Evolutionary conservation across 2,329 filamentous ascomycete genomes (phyloP).

Genomic region (Neoscytalidium dimidiatum): DNA sequence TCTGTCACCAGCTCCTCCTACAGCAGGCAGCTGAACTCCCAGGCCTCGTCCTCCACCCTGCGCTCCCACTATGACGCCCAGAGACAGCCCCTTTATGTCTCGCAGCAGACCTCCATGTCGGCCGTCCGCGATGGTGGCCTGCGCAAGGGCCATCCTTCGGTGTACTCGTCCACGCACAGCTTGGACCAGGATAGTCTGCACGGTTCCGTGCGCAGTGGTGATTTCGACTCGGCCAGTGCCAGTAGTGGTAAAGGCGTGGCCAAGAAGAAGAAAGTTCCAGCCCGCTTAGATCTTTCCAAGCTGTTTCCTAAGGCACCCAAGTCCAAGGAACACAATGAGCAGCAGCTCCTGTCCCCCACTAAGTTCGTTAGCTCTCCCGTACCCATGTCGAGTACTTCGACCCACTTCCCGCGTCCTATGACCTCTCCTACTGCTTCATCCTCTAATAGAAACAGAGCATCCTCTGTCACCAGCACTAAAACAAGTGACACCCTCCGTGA

Average conservation of each 20-base stretch:
- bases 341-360: constrained; percentile 38
- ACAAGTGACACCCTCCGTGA: constrained; percentile 24
- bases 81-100: constrained; percentile 42
- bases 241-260: not conserved
- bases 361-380: constrained; percentile 44
- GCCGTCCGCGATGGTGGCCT: constrained; percentile 46
- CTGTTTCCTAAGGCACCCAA: constrained; percentile 41
- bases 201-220: not conserved
- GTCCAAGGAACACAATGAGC: constrained; percentile 25
- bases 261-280: constrained; percentile 36
- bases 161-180: constrained; percentile 24
- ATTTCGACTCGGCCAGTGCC: not conserved
- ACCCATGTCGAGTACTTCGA: constrained; percentile 40
- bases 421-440: constrained; percentile 11
- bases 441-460: constrained; percentile 21
- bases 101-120: constrained; percentile 48
- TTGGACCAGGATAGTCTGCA: constrained; percentile 20
- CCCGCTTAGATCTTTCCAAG: constrained; percentile 44
- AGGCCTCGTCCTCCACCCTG: constrained; percentile 42
- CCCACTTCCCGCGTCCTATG: constrained; percentile 38
- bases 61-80: constrained; percentile 47
- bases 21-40: constrained; percentile 31
- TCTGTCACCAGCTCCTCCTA: constrained; percentile 32
- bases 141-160: constrained; percentile 38
- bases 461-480: constrained; percentile 30